These are phyloP conservation scores for Arthrocladium fulminans DNA, from an alignment of 2,329 filamentous ascomycete species.

Conservation along the genomic window DNA sequence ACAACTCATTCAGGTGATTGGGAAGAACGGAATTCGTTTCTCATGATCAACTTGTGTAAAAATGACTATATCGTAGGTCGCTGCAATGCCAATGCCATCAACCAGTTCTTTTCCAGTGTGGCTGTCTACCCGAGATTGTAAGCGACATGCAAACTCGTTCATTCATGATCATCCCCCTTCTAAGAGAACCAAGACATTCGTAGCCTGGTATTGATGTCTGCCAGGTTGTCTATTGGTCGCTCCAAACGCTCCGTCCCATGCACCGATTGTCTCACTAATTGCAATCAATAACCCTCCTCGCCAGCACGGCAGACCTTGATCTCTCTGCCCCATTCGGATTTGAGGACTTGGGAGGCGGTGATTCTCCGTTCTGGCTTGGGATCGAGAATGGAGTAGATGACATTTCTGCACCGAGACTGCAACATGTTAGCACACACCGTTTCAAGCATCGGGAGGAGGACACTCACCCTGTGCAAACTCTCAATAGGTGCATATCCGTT, in stretches of 20 bases:
- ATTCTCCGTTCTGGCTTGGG: slow-evolving; percentile 87
- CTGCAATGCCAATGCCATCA: not conserved
- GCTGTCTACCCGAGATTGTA: not conserved
- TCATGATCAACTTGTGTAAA: slow-evolving; percentile 4
- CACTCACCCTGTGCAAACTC: slow-evolving; percentile 79
- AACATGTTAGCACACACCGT: slow-evolving; percentile 19
- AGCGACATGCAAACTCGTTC: not conserved
- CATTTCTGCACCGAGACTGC: slow-evolving; percentile 91
- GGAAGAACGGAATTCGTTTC: slow-evolving; percentile 6
- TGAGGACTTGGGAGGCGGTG: slow-evolving; percentile 90
- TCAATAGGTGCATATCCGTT: slow-evolving; percentile 96
- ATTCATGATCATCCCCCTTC: not conserved
- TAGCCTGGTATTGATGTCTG: not conserved
- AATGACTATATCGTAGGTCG: slow-evolving; percentile 1
- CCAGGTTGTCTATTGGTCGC: not conserved
- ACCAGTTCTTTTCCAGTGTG: not conserved
- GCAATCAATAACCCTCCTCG: slow-evolving; percentile 65
- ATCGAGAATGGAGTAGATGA: slow-evolving; percentile 97
- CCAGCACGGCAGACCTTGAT: slow-evolving; percentile 96
- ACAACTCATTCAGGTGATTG: not conserved
- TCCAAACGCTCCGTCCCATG: not conserved
- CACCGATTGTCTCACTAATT: not conserved
- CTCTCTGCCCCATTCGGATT: slow-evolving; percentile 97
- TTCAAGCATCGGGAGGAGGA: slow-evolving; percentile 7
- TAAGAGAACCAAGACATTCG: not conserved